Evolutionary conservation across 129 eudicot species (phyloP).

Genomic region (Arctium minus): DNA sequence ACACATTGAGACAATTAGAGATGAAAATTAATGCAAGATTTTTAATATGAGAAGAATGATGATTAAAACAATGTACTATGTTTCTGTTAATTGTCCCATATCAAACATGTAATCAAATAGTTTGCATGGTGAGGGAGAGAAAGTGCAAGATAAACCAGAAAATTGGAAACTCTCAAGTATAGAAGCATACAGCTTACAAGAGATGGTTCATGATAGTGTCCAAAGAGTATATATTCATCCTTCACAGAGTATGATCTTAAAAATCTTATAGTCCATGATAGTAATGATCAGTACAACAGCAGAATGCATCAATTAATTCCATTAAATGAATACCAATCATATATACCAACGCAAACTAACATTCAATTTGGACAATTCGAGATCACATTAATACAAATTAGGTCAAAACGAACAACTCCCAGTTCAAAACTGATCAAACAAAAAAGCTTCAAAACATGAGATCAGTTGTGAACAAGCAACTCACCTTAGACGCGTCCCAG

Average conservation of each 20-base stretch:
- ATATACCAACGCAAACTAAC: constrained; percentile 1
- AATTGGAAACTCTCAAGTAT: background rate
- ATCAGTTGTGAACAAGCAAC: constrained; percentile 13
- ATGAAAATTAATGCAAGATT: background rate
- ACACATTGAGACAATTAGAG: background rate
- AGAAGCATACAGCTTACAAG: background rate
- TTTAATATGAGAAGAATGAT: background rate
- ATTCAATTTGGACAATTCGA: background rate
- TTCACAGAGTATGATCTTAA: background rate
- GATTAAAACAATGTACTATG: background rate
- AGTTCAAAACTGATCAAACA: background rate
- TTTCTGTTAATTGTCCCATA: background rate
- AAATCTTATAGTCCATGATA: background rate
- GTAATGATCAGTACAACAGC: background rate
- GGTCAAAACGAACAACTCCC: constrained; percentile 18
- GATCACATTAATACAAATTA: constrained; percentile 7
- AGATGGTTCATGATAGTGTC: constrained; percentile 1
- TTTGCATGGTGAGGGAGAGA: background rate
- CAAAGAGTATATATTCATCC: background rate
- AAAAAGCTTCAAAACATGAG: background rate
- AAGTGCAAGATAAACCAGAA: constrained; percentile 1
- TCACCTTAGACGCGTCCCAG: constrained; percentile 88
- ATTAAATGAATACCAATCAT: constrained; percentile 5
- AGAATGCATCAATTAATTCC: constrained; percentile 13
- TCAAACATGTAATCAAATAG: background rate